Percentiles rank a stretch among this genome's conserved stretches.
Evolutionary conservation across 352 stramenopile species (phyloP).

Genomic region (Phytophthora chlamydospora): DNA sequence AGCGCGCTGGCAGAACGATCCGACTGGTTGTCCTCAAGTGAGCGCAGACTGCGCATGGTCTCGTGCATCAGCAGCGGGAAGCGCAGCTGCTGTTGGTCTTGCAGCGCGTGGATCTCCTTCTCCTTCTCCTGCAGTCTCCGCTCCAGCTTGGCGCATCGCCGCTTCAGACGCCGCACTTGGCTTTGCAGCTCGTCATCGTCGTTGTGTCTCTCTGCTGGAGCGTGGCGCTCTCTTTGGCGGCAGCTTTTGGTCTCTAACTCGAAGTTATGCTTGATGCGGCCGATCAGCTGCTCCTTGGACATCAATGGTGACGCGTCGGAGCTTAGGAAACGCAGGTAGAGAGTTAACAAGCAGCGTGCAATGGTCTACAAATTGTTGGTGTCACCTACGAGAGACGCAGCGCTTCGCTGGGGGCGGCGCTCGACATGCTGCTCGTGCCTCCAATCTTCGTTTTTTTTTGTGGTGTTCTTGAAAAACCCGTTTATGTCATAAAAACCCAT

Average conservation of each 20-base stretch:
- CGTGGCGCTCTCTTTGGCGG: conserved; percentile 42
- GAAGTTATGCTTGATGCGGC: conserved; percentile 67
- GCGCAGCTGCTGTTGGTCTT: conserved; percentile 57
- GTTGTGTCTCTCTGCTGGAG: conserved; percentile 28
- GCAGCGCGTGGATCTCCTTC: conserved; percentile 47
- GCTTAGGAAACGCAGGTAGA: conserved; percentile 1
- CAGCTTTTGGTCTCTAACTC: conserved; percentile 60
- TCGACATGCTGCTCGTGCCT: conserved; percentile 5
- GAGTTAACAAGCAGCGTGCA: background rate
- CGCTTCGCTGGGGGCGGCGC: background rate
- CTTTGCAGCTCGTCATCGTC: conserved; percentile 47
- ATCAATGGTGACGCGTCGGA: conserved; percentile 4
- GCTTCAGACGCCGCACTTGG: conserved; percentile 53
- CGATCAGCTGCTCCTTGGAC: conserved; percentile 40
- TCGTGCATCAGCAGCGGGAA: conserved; percentile 68
- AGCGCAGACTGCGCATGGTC: conserved; percentile 63
- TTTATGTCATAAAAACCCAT: too few relatives aligned
- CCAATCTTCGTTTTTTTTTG: too few relatives aligned
- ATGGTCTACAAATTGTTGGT: too few relatives aligned
- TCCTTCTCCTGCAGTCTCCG: conserved; percentile 68
- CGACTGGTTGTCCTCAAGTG: conserved; percentile 43
- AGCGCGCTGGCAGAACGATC: conserved; percentile 14
- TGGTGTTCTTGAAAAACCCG: too few relatives aligned
- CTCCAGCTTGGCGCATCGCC: conserved; percentile 65
- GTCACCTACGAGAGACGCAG: conserved; percentile 9